Evolutionary conservation across 345 rosid genomes (phyloP).

Genomic region (Turnera subulata): DNA sequence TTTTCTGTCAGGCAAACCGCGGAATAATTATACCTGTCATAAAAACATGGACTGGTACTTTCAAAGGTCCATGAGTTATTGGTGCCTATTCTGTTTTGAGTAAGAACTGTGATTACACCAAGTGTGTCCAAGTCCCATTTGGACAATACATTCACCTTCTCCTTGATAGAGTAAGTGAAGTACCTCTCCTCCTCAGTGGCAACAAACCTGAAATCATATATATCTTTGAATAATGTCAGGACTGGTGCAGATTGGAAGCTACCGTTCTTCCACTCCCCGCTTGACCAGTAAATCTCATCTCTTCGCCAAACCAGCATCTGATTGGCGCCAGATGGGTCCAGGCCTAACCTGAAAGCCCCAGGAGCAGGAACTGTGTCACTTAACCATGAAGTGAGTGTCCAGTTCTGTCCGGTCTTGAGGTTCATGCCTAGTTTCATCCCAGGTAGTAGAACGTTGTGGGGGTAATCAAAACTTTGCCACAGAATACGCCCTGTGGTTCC

Average conservation of each 20-base stretch:
- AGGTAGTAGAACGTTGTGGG: constrained; percentile 45
- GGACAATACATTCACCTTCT: constrained; percentile 31
- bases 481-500: constrained; percentile 36
- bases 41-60: constrained; percentile 28
- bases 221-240: constrained; percentile 21
- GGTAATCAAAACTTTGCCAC: constrained; percentile 70
- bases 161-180: constrained; percentile 41
- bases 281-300: constrained; percentile 46
- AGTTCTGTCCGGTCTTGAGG: constrained; percentile 38
- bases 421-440: constrained; percentile 66
- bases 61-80: constrained; percentile 24
- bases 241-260: constrained; percentile 34
- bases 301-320: constrained; percentile 52
- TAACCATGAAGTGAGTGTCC: constrained; percentile 48
- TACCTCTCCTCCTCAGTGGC: constrained; percentile 36
- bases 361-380: constrained; percentile 39
- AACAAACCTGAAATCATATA: constrained; percentile 37
- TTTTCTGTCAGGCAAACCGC: constrained; percentile 48
- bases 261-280: constrained; percentile 46
- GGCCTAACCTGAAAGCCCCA: constrained; percentile 59
- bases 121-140: constrained; percentile 44
- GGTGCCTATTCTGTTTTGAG: not conserved
- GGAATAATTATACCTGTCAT: constrained; percentile 28
- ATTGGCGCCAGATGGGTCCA: constrained; percentile 35
- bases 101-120: constrained; percentile 43